Conservation (phyloP, 2,329 filamentous ascomycete genomes). For the Coniochaeta sp. region DNA sequence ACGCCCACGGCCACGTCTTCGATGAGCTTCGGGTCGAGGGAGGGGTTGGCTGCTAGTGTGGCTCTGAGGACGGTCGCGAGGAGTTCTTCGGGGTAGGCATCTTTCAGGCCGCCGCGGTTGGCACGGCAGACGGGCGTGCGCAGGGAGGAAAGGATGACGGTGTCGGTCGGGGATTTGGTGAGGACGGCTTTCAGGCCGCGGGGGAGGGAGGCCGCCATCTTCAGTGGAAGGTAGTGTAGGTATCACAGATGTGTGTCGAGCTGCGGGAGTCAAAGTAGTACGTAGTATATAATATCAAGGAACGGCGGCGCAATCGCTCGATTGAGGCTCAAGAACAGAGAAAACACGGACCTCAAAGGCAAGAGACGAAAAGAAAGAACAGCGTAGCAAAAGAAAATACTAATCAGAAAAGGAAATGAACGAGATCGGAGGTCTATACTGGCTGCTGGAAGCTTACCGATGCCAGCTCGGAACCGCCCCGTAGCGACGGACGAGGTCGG, state of each 20-base stretch:
- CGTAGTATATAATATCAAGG: not conserved
- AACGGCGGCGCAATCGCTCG: not conserved
- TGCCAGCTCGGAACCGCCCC: not conserved
- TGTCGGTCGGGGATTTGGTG: constrained; percentile 69
- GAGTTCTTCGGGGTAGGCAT: constrained; percentile 86
- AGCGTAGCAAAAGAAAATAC: not conserved
- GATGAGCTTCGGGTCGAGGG: constrained; percentile 60
- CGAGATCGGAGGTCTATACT: not conserved
- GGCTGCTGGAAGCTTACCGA: not conserved
- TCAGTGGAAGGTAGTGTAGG: not conserved
- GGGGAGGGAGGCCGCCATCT: constrained; percentile 37
- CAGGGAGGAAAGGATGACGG: constrained; percentile 83
- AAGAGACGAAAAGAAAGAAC: not conserved
- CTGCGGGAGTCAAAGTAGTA: not conserved
- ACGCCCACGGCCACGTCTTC: constrained; percentile 83
- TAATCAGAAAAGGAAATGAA: not conserved
- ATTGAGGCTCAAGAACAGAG: not conserved
- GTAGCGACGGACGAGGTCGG: not conserved
- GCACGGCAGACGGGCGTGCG: constrained; percentile 81
- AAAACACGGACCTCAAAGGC: not conserved
- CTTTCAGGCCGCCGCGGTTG: constrained; percentile 75
- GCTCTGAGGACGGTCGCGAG: constrained; percentile 60
- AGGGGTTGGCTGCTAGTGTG: constrained; percentile 64
- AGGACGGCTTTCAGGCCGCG: constrained; percentile 70
- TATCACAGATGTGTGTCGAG: not conserved